Evolutionary conservation across 1,284 basidiomycete species (phyloP).

Genomic region (Tranzscheliella williamsii): DNA sequence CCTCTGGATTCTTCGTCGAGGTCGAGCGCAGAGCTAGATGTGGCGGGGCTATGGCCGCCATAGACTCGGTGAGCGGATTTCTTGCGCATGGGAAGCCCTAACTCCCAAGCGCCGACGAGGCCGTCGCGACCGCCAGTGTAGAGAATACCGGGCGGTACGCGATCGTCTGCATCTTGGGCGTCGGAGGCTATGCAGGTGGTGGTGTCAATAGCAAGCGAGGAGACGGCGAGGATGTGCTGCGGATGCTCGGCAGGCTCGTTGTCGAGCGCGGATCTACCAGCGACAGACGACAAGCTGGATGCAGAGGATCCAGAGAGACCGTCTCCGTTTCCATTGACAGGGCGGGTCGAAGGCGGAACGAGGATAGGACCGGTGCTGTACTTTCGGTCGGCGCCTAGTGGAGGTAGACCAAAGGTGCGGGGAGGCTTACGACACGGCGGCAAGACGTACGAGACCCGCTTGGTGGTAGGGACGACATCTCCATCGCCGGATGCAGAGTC

Average conservation of each 20-base stretch:
- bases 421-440: conserved; percentile 31
- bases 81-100: conserved; percentile 71
- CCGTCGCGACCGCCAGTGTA: conserved; percentile 93
- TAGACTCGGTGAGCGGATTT: conserved; percentile 7
- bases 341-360: conserved; percentile 4
- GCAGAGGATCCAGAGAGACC: conserved; percentile 6
- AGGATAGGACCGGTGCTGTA: conserved; percentile 25
- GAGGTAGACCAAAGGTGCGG: conserved; percentile 37
- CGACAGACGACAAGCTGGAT: conserved; percentile 1
- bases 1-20: conserved; percentile 10
- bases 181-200: conserved; percentile 33
- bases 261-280: conserved; percentile 7
- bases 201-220: conserved; percentile 51
- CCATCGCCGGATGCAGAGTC: conserved; percentile 9
- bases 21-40: conserved; percentile 2
- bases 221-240: conserved; percentile 53
- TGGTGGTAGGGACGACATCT: conserved; percentile 23
- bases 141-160: conserved; percentile 79
- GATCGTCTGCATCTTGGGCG: conserved; percentile 1
- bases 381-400: conserved; percentile 23
- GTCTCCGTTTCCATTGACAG: neutral
- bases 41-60: conserved; percentile 1
- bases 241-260: conserved; percentile 27
- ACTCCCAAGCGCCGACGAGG: conserved; percentile 86
- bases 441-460: conserved; percentile 45